These are phyloP conservation scores for Solioccasus polychromus DNA, from an alignment of 768 basidiomycete species.

Conservation along the genomic window DNA sequence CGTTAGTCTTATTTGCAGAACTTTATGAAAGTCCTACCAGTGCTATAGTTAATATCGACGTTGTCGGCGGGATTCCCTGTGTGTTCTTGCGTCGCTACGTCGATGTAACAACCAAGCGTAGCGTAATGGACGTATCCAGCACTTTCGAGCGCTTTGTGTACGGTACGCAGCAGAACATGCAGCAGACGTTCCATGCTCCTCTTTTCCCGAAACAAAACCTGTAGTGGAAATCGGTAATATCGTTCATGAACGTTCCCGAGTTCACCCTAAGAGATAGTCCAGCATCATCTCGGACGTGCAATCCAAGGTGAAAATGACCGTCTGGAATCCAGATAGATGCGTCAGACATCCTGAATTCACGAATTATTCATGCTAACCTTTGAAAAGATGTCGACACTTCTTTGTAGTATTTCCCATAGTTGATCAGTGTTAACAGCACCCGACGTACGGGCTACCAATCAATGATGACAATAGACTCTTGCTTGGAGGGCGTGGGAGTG, in stretches of 20 bases:
- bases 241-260: slow-evolving; percentile 60
- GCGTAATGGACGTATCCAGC: slow-evolving; percentile 66
- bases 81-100: slow-evolving; percentile 71
- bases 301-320: slow-evolving; percentile 49
- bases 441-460: slow-evolving; percentile 60
- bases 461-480: slow-evolving; percentile 62
- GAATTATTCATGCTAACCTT: slow-evolving; percentile 40
- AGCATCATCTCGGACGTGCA: no score
- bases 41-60: slow-evolving; percentile 69
- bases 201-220: slow-evolving; percentile 73
- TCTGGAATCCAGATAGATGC: slow-evolving; percentile 51
- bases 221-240: slow-evolving; percentile 61
- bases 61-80: slow-evolving; percentile 57
- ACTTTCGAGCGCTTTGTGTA: slow-evolving; percentile 66
- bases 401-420: slow-evolving; percentile 59
- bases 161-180: slow-evolving; percentile 61
- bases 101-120: slow-evolving; percentile 64
- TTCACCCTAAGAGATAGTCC: slow-evolving; percentile 33
- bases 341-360: background rate
- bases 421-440: slow-evolving; percentile 46
- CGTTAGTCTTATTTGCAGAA: background rate
- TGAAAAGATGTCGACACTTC: slow-evolving; percentile 54
- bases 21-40: slow-evolving; percentile 40
- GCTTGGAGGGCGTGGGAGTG: slow-evolving; percentile 18
- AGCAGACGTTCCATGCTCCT: slow-evolving; percentile 77